phyloP scores from a whole-genome alignment of 805 yeast species.

The Metschnikowia colocasiae region DNA sequence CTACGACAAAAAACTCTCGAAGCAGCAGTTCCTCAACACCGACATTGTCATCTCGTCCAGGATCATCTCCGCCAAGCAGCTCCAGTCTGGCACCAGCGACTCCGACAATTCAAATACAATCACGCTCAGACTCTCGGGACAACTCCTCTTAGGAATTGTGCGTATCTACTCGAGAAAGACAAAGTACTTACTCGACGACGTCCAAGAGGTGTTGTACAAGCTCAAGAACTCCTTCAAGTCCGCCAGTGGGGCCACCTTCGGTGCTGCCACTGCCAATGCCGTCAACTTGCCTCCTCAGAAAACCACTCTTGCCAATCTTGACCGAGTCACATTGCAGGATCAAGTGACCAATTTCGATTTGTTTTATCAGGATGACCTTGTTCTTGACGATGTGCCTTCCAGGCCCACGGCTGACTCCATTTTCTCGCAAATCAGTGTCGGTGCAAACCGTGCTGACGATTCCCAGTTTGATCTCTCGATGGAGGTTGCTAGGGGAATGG shows the following conservation, averaged over 20 bases:
- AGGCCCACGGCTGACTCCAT: conserved; percentile 2
- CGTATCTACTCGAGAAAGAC: conserved; percentile 84
- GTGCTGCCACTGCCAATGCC: conserved; percentile 33
- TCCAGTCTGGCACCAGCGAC: conserved; percentile 32
- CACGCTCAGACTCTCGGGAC: conserved; percentile 81
- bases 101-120: conserved; percentile 42
- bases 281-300: conserved; percentile 58
- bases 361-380: conserved; percentile 58
- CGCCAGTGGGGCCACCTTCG: conserved; percentile 32
- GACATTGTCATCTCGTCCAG: conserved; percentile 54
- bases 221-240: conserved; percentile 62
- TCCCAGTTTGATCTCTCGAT: conserved; percentile 51
- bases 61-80: conserved; percentile 52
- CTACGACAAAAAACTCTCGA: conserved; percentile 71
- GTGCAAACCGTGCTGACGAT: conserved; percentile 19
- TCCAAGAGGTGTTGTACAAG: conserved; percentile 67
- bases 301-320: conserved; percentile 58
- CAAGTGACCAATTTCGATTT: conserved; percentile 77
- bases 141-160: conserved; percentile 80
- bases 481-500: conserved; percentile 59
- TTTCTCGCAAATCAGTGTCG: conserved; percentile 14
- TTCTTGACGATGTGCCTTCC: conserved; percentile 27
- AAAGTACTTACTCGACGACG: conserved; percentile 72
- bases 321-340: conserved; percentile 63
- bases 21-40: conserved; percentile 68